Percentiles rank a stretch among this genome's conserved stretches.
phyloP scores from a whole-genome alignment of 495 filamentous ascomycete species.

The Tuber brumale region DNA sequence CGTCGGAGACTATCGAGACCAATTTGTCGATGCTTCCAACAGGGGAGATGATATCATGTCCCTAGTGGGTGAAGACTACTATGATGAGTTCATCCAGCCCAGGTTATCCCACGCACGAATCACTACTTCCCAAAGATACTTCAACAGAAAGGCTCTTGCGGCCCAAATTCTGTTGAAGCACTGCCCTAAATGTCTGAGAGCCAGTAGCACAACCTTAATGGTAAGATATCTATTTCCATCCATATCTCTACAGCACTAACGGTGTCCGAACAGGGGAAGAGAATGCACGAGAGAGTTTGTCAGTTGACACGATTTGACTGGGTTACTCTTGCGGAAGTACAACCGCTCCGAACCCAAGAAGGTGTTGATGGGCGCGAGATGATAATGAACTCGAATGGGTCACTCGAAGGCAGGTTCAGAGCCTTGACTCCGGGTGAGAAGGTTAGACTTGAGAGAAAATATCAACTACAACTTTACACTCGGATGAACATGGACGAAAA shows the following conservation, averaged over 20 bases:
- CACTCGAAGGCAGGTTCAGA: neutral
- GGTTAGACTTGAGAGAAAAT: neutral
- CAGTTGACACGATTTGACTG: neutral
- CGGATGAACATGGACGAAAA: neutral
- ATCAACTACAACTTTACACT: neutral
- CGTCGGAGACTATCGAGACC: neutral
- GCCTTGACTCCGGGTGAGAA: neutral
- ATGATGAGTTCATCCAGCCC: neutral
- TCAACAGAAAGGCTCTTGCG: neutral
- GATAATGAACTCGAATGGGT: neutral
- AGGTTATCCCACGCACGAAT: neutral
- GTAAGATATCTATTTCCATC: neutral
- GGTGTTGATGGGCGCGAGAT: neutral
- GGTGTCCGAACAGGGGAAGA: neutral
- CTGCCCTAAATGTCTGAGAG: neutral
- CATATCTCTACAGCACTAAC: neutral
- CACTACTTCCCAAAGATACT: neutral
- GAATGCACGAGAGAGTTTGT: constrained; percentile 3
- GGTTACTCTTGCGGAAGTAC: neutral
- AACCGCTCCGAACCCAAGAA: neutral
- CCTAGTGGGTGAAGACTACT: neutral
- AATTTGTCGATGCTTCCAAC: neutral
- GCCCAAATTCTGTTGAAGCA: neutral
- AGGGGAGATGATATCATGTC: neutral
- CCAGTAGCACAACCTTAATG: neutral